These are phyloP conservation scores for Fusarium sp. DNA, from an alignment of 2,329 filamentous ascomycete species.

Conservation along the genomic window DNA sequence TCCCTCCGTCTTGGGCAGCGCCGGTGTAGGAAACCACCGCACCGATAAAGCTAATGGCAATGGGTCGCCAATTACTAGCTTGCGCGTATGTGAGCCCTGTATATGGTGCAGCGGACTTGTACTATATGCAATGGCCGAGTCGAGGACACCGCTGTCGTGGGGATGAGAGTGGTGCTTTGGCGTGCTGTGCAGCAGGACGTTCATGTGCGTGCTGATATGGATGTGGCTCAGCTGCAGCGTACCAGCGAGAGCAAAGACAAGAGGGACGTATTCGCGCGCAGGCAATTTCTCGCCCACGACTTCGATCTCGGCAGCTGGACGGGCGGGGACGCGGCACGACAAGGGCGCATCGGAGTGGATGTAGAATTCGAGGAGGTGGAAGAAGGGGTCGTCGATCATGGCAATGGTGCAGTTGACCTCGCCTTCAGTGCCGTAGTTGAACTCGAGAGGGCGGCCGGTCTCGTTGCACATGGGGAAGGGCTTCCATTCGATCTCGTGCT, in stretches of 20 bases:
- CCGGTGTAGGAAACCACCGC: constrained; percentile 85
- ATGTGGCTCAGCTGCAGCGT: constrained; percentile 90
- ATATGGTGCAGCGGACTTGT: constrained; percentile 77
- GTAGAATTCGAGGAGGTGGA: constrained; percentile 95
- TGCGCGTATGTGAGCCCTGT: constrained; percentile 66
- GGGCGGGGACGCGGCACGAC: constrained; percentile 87
- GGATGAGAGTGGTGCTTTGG: constrained; percentile 73
- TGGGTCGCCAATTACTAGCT: constrained; percentile 88
- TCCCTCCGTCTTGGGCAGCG: constrained; percentile 76
- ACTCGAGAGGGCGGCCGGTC: constrained; percentile 83
- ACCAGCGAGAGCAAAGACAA: constrained; percentile 90
- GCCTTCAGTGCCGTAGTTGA: constrained; percentile 85
- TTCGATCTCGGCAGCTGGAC: constrained; percentile 72
- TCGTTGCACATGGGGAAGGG: constrained; percentile 94
- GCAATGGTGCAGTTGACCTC: constrained; percentile 89
- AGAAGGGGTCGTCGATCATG: constrained; percentile 82
- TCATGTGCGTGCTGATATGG: constrained; percentile 90
- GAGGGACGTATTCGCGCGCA: constrained; percentile 77
- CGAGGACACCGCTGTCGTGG: constrained; percentile 81
- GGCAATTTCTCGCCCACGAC: constrained; percentile 65
- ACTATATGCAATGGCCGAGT: constrained; percentile 89
- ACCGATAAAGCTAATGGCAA: constrained; percentile 84
- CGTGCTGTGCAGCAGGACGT: constrained; percentile 83
- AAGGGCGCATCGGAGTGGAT: constrained; percentile 96
- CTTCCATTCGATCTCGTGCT: constrained; percentile 89